Conservation (phyloP, 805 yeast genomes). For the Ascoidea asiatica region DNA sequence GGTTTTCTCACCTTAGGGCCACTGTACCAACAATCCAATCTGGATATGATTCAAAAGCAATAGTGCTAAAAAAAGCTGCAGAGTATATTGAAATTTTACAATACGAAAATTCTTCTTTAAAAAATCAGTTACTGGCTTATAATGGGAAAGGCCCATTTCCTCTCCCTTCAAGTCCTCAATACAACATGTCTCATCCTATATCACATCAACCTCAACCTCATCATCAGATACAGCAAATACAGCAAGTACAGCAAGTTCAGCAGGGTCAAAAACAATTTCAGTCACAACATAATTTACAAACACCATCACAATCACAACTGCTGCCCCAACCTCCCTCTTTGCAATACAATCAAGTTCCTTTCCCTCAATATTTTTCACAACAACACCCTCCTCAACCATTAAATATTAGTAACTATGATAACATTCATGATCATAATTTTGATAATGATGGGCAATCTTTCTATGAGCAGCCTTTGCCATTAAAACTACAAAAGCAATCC, state of each 20-base stretch:
- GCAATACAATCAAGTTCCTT: not conserved
- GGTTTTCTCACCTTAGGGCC: conserved; percentile 24
- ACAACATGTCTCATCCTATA: not conserved
- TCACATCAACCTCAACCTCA: not conserved
- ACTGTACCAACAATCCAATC: conserved; percentile 27
- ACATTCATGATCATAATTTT: too few relatives aligned
- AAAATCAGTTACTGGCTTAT: conserved; percentile 10
- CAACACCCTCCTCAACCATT: not conserved
- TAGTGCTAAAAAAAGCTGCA: conserved; percentile 25
- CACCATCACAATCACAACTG: not conserved
- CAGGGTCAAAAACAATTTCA: too few relatives aligned
- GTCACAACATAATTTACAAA: not conserved
- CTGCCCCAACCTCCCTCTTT: not conserved
- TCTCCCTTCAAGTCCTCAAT: not conserved
- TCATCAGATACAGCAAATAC: too few relatives aligned
- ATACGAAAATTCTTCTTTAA: conserved; percentile 14
- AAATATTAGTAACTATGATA: not conserved
- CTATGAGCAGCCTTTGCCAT: too few relatives aligned
- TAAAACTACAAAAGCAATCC: too few relatives aligned
- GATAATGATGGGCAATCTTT: not conserved
- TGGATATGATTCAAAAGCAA: conserved; percentile 31
- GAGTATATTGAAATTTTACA: conserved; percentile 27
- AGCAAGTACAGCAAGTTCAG: too few relatives aligned
- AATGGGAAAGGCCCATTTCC: not conserved
- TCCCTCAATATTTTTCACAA: not conserved